Evolutionary conservation across 2,329 filamentous ascomycete genomes (phyloP), one percentile per base, ranked within the genome.

Genomic region (Xylaria polymorpha): DNA sequence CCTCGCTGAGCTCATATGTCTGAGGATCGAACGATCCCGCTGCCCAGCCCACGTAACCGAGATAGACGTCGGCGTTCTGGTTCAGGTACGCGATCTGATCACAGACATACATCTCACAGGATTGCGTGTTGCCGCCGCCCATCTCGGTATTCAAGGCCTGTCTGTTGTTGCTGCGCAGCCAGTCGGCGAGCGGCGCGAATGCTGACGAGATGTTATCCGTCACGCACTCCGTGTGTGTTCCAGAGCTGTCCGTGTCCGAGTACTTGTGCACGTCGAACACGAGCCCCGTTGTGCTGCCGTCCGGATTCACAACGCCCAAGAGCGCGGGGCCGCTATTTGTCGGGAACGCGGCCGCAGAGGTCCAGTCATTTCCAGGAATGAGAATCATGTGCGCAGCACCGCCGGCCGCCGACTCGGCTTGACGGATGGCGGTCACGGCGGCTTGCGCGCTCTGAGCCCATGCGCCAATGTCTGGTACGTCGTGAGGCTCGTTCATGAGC

Each of bases 401-500:
- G 50, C 66, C 50, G 10, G 67, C 62, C 10, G n/a, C 9, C 4
- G 64, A 48, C 55, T 71, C 69, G 35, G 62, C 69, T 20, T 72
- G 35, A 41, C 72, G 70, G 56, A 73, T 73, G 12, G 72, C 72
- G 3, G 68, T 71, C 35, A 73, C 72, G 15, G 69, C 72, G 0
- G 82, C 81, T 73, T 88, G 86, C 12, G 84, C 81, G 2, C 83
- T 83, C 2, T 77, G 74, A 1, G 84, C 85, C 86, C 86, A 88
- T 0, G 75, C 79, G 46, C 72, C 74, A 72, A 85, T 82, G 69
- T 83, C 79, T 37, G 78, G 74, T 8, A 75, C 57, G 48, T 83
- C 80, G 71, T 86, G 83, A 4, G 86, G 86, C 76, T 83, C 86
- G 74, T 88, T 88, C 85, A 88, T 87, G 39, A 88, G 70, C 1